Percentiles rank a stretch among this genome's conserved stretches.
phyloP scores from a whole-genome alignment of 108 stramenopile genomes.

The Seminavis robusta region DNA sequence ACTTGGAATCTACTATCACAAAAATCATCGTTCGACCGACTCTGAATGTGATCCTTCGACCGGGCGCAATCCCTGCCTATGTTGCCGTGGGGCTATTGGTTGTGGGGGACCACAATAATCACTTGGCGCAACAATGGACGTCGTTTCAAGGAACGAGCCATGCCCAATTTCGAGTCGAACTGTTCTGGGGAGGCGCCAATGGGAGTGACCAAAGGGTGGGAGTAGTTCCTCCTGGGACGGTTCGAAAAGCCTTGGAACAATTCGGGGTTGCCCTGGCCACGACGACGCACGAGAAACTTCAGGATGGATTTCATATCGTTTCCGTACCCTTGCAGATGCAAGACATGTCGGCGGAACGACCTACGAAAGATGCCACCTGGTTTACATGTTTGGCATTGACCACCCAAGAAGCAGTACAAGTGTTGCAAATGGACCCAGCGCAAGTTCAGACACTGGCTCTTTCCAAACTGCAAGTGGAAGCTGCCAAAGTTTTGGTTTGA shows the following conservation, averaged over 20 bases:
- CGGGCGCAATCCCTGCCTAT: no score
- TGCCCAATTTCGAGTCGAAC: no score
- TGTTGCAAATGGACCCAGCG: background rate
- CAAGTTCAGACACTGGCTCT: slow-evolving; percentile 1
- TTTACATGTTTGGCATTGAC: slow-evolving; percentile 4
- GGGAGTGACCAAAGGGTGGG: slow-evolving; percentile 6
- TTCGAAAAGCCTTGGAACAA: background rate
- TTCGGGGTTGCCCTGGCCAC: background rate
- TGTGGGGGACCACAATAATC: no score
- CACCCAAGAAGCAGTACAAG: background rate
- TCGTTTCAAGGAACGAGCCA: background rate
- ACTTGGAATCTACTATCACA: no score
- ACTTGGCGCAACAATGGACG: slow-evolving; percentile 9
- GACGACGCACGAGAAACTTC: background rate
- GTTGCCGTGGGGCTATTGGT: no score
- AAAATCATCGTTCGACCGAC: no score
- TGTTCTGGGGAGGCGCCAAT: slow-evolving; percentile 1
- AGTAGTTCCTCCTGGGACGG: background rate
- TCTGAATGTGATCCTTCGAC: no score
- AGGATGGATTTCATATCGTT: slow-evolving; percentile 6
- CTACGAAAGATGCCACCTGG: background rate
- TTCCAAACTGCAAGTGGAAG: slow-evolving; percentile 1
- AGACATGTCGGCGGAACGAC: background rate
- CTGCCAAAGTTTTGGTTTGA: no score
- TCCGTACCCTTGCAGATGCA: slow-evolving; percentile 1